Evolutionary conservation across 202 grass and related monocot genomes (phyloP).

Genomic region (Schoenoplectus tabernaemontani): DNA sequence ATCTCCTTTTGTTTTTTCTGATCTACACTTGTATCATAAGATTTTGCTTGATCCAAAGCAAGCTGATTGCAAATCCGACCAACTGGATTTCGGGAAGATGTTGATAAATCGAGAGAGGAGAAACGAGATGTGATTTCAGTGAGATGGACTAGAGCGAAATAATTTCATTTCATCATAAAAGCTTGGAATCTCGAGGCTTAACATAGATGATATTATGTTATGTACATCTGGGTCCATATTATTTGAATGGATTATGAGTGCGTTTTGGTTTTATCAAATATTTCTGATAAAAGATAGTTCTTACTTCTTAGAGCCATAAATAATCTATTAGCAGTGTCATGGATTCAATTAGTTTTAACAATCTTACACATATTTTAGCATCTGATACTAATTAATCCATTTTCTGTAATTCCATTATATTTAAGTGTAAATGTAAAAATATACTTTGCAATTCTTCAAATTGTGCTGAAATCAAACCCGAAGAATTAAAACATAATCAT

Average conservation of each 20-base stretch:
- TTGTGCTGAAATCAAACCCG: not conserved
- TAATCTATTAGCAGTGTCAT: not conserved
- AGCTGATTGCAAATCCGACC: not conserved
- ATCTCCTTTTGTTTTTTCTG: not conserved
- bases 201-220: slow-evolving; percentile 8
- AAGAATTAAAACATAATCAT: not conserved
- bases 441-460: not conserved
- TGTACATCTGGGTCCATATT: not conserved
- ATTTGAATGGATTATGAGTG: not conserved
- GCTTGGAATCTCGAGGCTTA: not conserved
- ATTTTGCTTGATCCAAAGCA: not conserved
- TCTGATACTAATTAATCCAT: not conserved
- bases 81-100: not conserved
- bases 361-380: not conserved
- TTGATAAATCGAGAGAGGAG: not conserved
- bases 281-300: not conserved
- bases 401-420: not conserved
- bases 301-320: not conserved
- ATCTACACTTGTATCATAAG: not conserved
- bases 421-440: not conserved
- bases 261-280: not conserved
- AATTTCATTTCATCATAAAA: slow-evolving; percentile 14
- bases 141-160: not conserved
- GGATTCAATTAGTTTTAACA: not conserved
- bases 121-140: not conserved